A percentile compares a stretch with the other conserved stretches of the same genome.
Evolutionary conservation across 108 stramenopile genomes (phyloP).

Genomic region (Cyclotella cryptica): DNA sequence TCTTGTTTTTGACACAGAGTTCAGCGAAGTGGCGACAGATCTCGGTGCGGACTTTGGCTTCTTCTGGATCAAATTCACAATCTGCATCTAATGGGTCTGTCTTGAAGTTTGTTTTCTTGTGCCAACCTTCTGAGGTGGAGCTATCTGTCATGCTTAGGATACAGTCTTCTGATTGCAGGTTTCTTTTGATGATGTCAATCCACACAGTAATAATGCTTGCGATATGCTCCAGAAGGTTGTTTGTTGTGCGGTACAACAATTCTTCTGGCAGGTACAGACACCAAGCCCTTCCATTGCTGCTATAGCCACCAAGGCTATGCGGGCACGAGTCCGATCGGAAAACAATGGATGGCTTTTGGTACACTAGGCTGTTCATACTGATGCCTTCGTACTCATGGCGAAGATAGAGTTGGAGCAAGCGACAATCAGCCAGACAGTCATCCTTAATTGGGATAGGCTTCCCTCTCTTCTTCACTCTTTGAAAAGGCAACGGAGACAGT

Average conservation of each 20-base stretch:
- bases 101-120: too few species aligned
- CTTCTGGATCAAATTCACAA: too few species aligned
- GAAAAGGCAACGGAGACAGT: too few species aligned
- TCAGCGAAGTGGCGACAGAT: too few species aligned
- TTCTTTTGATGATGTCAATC: background rate
- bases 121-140: too few species aligned
- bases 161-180: background rate
- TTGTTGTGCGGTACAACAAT: constrained; percentile 23
- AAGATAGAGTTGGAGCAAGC: background rate
- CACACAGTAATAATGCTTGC: background rate
- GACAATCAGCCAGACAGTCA: too few species aligned
- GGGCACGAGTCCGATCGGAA: constrained; percentile 34
- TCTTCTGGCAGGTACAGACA: constrained; percentile 11
- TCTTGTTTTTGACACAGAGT: too few species aligned
- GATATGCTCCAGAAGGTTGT: constrained; percentile 28
- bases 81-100: too few species aligned
- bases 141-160: too few species aligned
- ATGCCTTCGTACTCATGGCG: background rate
- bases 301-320: constrained; percentile 23
- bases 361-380: constrained; percentile 11
- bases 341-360: background rate
- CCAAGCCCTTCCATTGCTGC: constrained; percentile 19
- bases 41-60: too few species aligned
- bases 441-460: background rate
- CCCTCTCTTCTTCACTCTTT: too few species aligned